Conservation (phyloP, 225 moss, liverwort and hornwort genomes). For the Asterella californica region DNA sequence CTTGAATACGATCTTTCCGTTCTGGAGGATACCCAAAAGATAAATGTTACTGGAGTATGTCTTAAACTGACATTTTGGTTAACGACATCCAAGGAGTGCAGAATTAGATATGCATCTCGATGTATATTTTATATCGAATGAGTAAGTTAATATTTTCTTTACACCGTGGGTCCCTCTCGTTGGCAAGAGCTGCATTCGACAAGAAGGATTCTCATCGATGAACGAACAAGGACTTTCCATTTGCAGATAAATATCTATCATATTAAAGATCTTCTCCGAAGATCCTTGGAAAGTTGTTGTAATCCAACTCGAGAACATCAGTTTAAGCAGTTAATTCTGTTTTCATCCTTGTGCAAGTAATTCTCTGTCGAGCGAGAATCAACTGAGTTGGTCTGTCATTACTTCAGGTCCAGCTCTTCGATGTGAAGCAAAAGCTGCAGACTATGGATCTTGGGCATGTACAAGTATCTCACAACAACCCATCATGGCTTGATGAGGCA, state of each 20-base stretch:
- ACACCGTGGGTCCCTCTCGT: neutral
- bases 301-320: no score
- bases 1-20: conserved; percentile 80
- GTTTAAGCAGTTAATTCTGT: no score
- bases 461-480: conserved; percentile 25
- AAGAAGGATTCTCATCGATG: conserved; percentile 58
- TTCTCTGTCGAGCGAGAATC: no score
- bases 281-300: no score
- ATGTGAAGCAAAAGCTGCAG: conserved; percentile 69
- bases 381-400: neutral
- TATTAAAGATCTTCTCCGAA: no score
- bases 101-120: neutral
- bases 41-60: conserved; percentile 6
- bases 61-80: neutral
- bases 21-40: conserved; percentile 87
- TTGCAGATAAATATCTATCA: conserved; percentile 47
- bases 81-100: no score
- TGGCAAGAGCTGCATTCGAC: conserved; percentile 84
- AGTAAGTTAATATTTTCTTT: neutral
- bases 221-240: conserved; percentile 75
- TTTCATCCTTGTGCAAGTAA: no score
- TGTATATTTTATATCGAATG: neutral
- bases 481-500: conserved; percentile 19
- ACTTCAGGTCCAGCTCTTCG: conserved; percentile 81
- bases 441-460: conserved; percentile 5